Evolutionary conservation across 257 asterid species (phyloP).

Genomic region (Leptodermis oblonga): DNA sequence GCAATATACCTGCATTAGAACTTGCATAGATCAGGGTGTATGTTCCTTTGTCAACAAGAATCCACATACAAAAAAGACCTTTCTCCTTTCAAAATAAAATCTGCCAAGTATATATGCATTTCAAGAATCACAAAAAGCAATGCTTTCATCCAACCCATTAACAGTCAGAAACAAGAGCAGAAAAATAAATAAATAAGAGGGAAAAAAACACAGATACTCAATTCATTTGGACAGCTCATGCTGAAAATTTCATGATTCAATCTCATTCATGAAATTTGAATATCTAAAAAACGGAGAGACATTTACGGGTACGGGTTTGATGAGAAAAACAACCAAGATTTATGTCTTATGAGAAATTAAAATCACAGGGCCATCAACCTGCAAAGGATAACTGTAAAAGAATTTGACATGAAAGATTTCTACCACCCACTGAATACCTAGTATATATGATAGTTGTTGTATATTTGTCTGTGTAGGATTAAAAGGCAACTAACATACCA

Average conservation of each 20-base stretch:
- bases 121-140: neutral
- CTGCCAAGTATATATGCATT: neutral
- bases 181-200: too few species aligned
- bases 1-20: conserved; percentile 68
- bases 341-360: too few species aligned
- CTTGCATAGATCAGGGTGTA: conserved; percentile 13
- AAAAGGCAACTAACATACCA: neutral
- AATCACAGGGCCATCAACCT: neutral
- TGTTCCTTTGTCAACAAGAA: neutral
- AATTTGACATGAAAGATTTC: neutral
- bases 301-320: too few species aligned
- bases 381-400: neutral
- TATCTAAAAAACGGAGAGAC: too few species aligned
- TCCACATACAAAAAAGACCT: neutral
- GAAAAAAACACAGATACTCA: neutral
- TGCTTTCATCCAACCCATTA: neutral
- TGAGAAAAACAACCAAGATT: too few species aligned
- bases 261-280: too few species aligned
- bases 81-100: neutral
- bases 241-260: too few species aligned
- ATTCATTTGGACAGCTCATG: too few species aligned
- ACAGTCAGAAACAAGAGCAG: conserved; percentile 3
- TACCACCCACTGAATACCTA: conserved; percentile 1
- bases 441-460: neutral
- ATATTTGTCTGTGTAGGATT: neutral